Base-by-base conservation (phyloP, 495 filamentous ascomycete species). In the Trichoderma reesei region DNA sequence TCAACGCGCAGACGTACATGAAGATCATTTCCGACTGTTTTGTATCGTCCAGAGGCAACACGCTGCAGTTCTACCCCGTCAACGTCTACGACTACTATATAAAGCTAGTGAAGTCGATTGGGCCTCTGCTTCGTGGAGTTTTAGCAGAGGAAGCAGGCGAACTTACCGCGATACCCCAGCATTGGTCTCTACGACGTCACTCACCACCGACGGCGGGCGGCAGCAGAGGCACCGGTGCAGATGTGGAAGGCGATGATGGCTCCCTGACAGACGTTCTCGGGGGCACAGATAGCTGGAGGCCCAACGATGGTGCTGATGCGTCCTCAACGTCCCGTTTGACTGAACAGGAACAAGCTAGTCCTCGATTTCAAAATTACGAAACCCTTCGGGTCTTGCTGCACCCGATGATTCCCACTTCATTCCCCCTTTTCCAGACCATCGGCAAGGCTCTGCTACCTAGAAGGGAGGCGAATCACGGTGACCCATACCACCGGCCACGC, bases 61-160 rank as follows among this genome's bases (percentile, higher is more conserved):
- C 72, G 10, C 66, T 74, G 34, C 67, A 79, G 79, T 44, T 96
- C 85, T 79, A 80, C 63, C 83, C 85, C 60, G 83, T 94, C 65
- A 92, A 92, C 67, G 79, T 95, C 48, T 86, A 86, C 31, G 92
- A 97, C 72, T 85, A 87, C 65, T 96, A 94, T 71, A 75, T 79
- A 42, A 72, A 77, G 31, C 76, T 96, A 20, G 80, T 93, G 51
- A 80, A 83, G 56, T 83, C 83, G 39, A 80, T 98, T 16, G 91
- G 91, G 9, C 82, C 83, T 36, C 78, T 98, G 37, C 83, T 95
- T 65, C 85, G 88, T 37, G 84, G 85, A 60, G 89, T 91, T 65
- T 80, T 94, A 31, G 88, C 88, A 79, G 95, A 98, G 72, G 90
- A 93, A 65, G 89, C 90, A 38, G 70, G 87, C 0, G 75, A 97